A percentile compares a stretch with the other conserved stretches of the same genome.
Evolutionary conservation across 2,329 filamentous ascomycete species (phyloP).

Genomic region (Chrysosporium queenslandicum): DNA sequence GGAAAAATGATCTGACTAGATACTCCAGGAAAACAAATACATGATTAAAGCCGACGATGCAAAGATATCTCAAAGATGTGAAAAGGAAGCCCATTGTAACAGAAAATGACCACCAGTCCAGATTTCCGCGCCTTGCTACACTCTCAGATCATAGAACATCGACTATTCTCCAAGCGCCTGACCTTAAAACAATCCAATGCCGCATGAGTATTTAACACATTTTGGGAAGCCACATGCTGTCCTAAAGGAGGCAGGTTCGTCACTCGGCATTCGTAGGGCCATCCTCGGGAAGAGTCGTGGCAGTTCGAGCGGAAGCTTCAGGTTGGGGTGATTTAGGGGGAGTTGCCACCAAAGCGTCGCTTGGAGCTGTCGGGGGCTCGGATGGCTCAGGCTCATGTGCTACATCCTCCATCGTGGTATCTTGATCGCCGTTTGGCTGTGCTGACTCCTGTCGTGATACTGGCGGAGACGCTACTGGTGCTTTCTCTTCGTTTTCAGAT

Average conservation of each 20-base stretch:
- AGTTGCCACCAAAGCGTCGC: conserved; percentile 18
- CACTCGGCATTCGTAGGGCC: not conserved
- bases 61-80: conserved; percentile 5
- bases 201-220: not conserved
- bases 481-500: conserved; percentile 22
- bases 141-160: conserved; percentile 9
- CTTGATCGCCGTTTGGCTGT: conserved; percentile 25
- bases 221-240: not conserved
- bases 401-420: conserved; percentile 34
- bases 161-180: conserved; percentile 9
- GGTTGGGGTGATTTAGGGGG: conserved; percentile 21
- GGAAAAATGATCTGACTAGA: not conserved
- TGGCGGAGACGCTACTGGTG: conserved; percentile 24
- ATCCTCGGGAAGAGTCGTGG: not conserved
- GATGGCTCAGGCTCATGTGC: conserved; percentile 14
- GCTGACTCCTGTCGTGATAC: conserved; percentile 25
- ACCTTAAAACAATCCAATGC: not conserved
- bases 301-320: conserved; percentile 11
- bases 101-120: not conserved
- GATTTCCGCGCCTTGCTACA: conserved; percentile 13
- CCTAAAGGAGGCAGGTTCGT: not conserved
- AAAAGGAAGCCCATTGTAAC: not conserved
- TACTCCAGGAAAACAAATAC: not conserved
- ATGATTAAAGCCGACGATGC: not conserved
- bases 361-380: conserved; percentile 16